Conservation (phyloP, 768 basidiomycete species). For the Mycena haematopus region DNA sequence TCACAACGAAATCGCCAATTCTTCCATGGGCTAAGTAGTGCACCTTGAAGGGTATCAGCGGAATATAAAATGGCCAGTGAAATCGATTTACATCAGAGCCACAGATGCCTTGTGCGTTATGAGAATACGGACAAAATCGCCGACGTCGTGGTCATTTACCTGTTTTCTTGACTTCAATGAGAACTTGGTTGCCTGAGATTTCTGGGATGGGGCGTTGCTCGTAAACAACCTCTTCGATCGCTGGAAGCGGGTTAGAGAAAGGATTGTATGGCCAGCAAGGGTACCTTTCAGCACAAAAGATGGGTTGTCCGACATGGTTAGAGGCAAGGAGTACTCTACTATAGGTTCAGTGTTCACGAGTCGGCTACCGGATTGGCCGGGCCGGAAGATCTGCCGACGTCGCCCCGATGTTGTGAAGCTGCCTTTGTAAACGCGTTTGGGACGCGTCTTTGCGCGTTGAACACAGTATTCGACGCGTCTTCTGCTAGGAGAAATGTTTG, state of each 20-base stretch:
- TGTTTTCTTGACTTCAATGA: slow-evolving; percentile 92
- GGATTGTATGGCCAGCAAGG: neutral
- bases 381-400: neutral
- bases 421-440: neutral
- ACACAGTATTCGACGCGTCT: slow-evolving; percentile 11
- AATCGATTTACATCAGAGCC: slow-evolving; percentile 75
- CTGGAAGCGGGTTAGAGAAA: neutral
- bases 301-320: slow-evolving; percentile 72
- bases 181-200: slow-evolving; percentile 75
- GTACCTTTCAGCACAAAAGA: slow-evolving; percentile 75
- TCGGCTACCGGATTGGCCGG: too few relatives aligned
- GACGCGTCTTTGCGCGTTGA: slow-evolving; percentile 17
- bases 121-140: slow-evolving; percentile 14
- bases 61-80: slow-evolving; percentile 21
- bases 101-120: slow-evolving; percentile 70
- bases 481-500: neutral
- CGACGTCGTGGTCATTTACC: slow-evolving; percentile 51
- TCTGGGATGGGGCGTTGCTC: slow-evolving; percentile 81
- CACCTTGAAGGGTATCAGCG: slow-evolving; percentile 51
- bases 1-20: slow-evolving; percentile 81
- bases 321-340: slow-evolving; percentile 10
- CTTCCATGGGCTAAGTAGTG: slow-evolving; percentile 82
- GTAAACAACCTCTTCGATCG: slow-evolving; percentile 68
- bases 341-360: neutral
- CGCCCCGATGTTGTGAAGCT: neutral